phyloP scores from a whole-genome alignment of 2,329 filamentous ascomycete species.

The Monosporascus sp. region DNA sequence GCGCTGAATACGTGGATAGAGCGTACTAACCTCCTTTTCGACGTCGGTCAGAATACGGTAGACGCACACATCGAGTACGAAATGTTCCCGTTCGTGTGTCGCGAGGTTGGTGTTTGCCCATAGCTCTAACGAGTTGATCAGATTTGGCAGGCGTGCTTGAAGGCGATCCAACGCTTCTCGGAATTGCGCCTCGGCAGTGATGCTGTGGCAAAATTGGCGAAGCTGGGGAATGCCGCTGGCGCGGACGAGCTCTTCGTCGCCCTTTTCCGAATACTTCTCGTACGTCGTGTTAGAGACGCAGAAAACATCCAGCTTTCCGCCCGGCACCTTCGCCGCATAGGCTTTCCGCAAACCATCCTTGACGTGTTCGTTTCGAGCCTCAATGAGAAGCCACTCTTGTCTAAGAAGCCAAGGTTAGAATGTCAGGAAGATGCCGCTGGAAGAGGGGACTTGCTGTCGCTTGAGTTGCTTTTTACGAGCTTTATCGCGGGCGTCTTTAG shows the following conservation, averaged over 20 bases:
- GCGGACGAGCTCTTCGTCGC: slow-evolving; percentile 19
- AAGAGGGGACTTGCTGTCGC: slow-evolving; percentile 8
- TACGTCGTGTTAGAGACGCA: slow-evolving; percentile 31
- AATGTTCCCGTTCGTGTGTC: background rate
- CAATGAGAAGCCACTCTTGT: slow-evolving; percentile 23
- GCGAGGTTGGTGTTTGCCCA: slow-evolving; percentile 15
- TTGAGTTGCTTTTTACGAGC: slow-evolving; percentile 19
- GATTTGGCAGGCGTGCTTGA: slow-evolving; percentile 16
- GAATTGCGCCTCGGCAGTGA: slow-evolving; percentile 28
- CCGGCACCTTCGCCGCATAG: slow-evolving; percentile 19
- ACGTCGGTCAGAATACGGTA: background rate
- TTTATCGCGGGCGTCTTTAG: slow-evolving; percentile 16
- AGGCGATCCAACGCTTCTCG: slow-evolving; percentile 25
- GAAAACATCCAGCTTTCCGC: slow-evolving; percentile 25
- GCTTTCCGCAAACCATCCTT: slow-evolving; percentile 18
- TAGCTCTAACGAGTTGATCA: slow-evolving; percentile 25
- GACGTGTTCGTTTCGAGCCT: slow-evolving; percentile 26
- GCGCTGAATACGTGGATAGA: too few species aligned
- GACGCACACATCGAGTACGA: background rate
- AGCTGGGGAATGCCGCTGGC: slow-evolving; percentile 28
- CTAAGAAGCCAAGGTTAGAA: slow-evolving; percentile 9
- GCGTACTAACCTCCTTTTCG: background rate
- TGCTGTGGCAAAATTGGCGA: slow-evolving; percentile 26
- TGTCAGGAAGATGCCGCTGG: background rate
- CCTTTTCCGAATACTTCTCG: slow-evolving; percentile 25